Conservation (phyloP, 257 asterid species). For the Przewalskia tangutica region DNA sequence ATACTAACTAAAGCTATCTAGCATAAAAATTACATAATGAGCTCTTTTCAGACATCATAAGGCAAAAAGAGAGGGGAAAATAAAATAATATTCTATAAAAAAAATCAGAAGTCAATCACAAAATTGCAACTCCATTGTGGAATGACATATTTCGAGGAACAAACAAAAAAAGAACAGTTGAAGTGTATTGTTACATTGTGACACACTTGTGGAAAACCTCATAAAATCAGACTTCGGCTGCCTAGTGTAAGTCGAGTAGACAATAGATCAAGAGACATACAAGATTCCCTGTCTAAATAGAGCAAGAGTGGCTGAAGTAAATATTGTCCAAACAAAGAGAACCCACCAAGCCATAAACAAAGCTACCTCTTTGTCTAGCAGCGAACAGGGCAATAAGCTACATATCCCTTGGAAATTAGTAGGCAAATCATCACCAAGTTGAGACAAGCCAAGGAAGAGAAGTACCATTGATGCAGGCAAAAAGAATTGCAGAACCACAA, state of each 20-base stretch:
- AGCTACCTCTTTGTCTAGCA: slow-evolving; percentile 42
- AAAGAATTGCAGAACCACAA: slow-evolving; percentile 61
- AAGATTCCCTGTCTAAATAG: slow-evolving; percentile 66
- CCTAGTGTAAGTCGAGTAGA: neutral
- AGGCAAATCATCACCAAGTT: slow-evolving; percentile 26
- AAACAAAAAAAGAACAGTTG: neutral
- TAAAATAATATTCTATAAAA: neutral
- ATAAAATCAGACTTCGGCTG: slow-evolving; percentile 1
- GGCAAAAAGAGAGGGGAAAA: neutral
- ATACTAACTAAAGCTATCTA: neutral
- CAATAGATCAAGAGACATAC: slow-evolving; percentile 49
- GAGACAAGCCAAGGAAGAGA: slow-evolving; percentile 57
- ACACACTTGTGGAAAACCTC: neutral
- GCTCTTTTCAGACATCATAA: neutral
- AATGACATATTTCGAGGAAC: neutral
- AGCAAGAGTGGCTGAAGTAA: slow-evolving; percentile 49
- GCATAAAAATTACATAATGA: neutral
- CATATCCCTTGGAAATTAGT: slow-evolving; percentile 19
- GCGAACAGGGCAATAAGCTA: slow-evolving; percentile 24
- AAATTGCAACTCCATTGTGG: neutral
- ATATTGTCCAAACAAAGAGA: slow-evolving; percentile 48
- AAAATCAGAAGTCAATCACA: neutral
- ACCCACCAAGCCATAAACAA: slow-evolving; percentile 92
- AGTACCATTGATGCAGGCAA: slow-evolving; percentile 61
- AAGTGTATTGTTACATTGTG: neutral